Base-by-base conservation (phyloP, 2,329 filamentous ascomycete genomes). In the Xylaria sp. region DNA sequence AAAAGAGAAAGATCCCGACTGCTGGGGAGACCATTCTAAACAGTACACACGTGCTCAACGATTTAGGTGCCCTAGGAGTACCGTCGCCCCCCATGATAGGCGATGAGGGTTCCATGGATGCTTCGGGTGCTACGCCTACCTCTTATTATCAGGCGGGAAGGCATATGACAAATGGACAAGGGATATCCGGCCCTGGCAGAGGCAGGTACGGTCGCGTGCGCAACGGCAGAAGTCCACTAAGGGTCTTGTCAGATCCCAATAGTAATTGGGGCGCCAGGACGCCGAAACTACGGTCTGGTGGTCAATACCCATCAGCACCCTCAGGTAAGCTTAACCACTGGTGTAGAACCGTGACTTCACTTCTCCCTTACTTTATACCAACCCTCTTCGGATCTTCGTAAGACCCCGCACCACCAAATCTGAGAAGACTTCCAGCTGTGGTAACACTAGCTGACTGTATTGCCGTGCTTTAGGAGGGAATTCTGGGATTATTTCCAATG, bases 1-100 rank as follows among this genome's bases (percentile, higher is more conserved):
- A 97, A 78, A 97, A 99, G 74, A 85, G 94, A 63, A 99, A 99
- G 75, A 97, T 99, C 37, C 94, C 94, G 0, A 92, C 92, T 0
- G 91, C 91, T 8, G 89, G 90, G 17, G 89, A 90, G 65, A 79
- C 86, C 13, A 83, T 72, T 2, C 63, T 80, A 18, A 76, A 74
- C 46, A 72, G 73, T 2, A 66, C 70, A 6, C 78, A 81, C 55
- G 66, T 67, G 3, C 60, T 73, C 17, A 71, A 65, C 39, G 74
- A 78, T 24, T 61, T 71, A 8, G 62, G 66, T 13, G 59, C 67
- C 4, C 59, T 73, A 38, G 66, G 68, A 37, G 66, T 71, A 7
- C 64, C 69, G 0, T 71, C 71, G 4, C 63, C 65, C 2, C 66
- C 72, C 2, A 65, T 64, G 7, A 66, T 77, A 52, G 66, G 58